Conservation (phyloP, 352 stramenopile species). For the Globisporangium rhizosaccharum region DNA sequence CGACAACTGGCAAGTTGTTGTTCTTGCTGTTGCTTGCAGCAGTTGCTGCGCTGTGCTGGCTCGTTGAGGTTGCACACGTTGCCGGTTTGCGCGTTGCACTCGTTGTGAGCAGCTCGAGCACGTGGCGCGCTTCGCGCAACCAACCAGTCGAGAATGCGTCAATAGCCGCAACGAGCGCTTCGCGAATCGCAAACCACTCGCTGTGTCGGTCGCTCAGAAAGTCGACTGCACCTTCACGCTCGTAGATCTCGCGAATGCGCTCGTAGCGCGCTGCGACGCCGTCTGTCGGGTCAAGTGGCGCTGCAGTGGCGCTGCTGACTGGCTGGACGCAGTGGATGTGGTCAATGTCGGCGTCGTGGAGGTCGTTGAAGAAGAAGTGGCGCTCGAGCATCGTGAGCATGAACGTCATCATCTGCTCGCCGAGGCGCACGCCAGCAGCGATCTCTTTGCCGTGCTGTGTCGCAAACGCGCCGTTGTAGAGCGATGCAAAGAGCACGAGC, state of each 20-base stretch:
- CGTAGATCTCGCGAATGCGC: constrained; percentile 76
- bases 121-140: constrained; percentile 51
- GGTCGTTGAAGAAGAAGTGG: constrained; percentile 80
- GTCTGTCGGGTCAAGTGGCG: background rate
- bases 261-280: constrained; percentile 33
- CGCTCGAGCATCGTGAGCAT: constrained; percentile 72
- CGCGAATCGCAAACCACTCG: constrained; percentile 64
- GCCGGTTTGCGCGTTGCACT: background rate
- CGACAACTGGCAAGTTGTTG: background rate
- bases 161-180: constrained; percentile 65
- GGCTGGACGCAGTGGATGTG: constrained; percentile 35
- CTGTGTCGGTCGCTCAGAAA: constrained; percentile 60
- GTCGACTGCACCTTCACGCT: constrained; percentile 50
- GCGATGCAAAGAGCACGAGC: constrained; percentile 72
- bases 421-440: constrained; percentile 48
- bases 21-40: background rate
- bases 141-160: constrained; percentile 68
- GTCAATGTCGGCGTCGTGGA: constrained; percentile 67
- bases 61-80: too few relatives aligned
- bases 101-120: constrained; percentile 44
- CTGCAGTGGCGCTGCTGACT: background rate
- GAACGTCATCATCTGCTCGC: constrained; percentile 86
- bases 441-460: constrained; percentile 54
- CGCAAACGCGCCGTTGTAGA: constrained; percentile 73
- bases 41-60: background rate